phyloP scores from a whole-genome alignment of 441 rosid species.

The Erysimum cheiri region DNA sequence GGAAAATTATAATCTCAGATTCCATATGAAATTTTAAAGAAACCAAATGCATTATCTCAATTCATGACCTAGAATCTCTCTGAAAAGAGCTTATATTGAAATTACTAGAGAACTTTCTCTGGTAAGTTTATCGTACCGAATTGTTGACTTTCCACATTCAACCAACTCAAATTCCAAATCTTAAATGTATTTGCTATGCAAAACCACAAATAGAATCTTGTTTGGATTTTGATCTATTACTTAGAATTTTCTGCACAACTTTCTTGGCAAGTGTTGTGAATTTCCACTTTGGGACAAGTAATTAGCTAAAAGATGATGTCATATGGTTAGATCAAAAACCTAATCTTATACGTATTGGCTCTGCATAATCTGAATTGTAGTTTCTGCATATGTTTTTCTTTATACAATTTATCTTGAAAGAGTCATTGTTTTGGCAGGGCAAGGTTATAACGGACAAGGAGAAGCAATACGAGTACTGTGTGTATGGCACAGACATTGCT shows the following conservation, averaged over 20 bases:
- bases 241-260: background rate
- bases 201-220: background rate
- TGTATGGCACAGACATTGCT: constrained; percentile 71
- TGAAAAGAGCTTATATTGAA: constrained; percentile 1
- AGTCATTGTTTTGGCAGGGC: constrained; percentile 55
- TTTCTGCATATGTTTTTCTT: constrained; percentile 1
- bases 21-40: background rate
- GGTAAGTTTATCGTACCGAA: background rate
- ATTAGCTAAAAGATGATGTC: constrained; percentile 1
- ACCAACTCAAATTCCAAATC: background rate
- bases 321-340: background rate
- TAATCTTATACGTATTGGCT: constrained; percentile 8
- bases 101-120: background rate
- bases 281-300: background rate
- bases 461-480: constrained; percentile 53
- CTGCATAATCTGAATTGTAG: constrained; percentile 21
- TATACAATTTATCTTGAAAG: background rate
- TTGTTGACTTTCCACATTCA: constrained; percentile 6
- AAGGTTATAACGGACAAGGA: constrained; percentile 55
- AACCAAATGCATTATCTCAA: background rate
- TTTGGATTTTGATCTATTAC: background rate
- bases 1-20: background rate
- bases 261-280: background rate
- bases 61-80: constrained; percentile 12
- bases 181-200: background rate